phyloP scores from a whole-genome alignment of 2,329 filamentous ascomycete genomes.

The Sporothrix protearum region DNA sequence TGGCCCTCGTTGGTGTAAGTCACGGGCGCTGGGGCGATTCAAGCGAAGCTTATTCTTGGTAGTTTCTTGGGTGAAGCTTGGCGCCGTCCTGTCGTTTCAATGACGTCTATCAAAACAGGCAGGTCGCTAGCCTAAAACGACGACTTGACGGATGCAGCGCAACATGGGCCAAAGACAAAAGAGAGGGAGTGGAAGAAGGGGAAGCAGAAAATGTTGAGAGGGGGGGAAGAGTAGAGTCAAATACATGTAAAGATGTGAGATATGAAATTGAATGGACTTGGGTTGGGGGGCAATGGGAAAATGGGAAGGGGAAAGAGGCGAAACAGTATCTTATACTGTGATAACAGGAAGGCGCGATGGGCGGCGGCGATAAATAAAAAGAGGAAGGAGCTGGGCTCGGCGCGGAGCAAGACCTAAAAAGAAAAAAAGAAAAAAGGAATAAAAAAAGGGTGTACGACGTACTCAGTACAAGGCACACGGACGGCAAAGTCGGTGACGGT shows the following conservation, averaged over 20 bases:
- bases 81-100: not conserved
- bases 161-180: not conserved
- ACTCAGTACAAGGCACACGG: conserved; percentile 7
- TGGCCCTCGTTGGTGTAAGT: not conserved
- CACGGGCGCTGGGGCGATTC: not conserved
- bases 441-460: not conserved
- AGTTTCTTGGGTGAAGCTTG: not conserved
- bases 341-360: not conserved
- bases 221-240: not conserved
- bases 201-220: not conserved
- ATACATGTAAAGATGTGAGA: not conserved
- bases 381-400: not conserved
- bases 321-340: not conserved
- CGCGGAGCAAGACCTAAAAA: not conserved
- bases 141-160: not conserved
- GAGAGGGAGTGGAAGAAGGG: not conserved
- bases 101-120: not conserved
- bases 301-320: not conserved
- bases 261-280: not conserved
- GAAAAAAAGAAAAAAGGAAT: not conserved
- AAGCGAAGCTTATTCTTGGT: conserved; percentile 12
- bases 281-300: not conserved
- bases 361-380: not conserved
- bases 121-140: conserved; percentile 5
- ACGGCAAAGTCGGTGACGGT: conserved; percentile 2